Evolutionary conservation across 164 flowering plant genomes (phyloP).

Genomic region (Magnolia kwangsiensis): DNA sequence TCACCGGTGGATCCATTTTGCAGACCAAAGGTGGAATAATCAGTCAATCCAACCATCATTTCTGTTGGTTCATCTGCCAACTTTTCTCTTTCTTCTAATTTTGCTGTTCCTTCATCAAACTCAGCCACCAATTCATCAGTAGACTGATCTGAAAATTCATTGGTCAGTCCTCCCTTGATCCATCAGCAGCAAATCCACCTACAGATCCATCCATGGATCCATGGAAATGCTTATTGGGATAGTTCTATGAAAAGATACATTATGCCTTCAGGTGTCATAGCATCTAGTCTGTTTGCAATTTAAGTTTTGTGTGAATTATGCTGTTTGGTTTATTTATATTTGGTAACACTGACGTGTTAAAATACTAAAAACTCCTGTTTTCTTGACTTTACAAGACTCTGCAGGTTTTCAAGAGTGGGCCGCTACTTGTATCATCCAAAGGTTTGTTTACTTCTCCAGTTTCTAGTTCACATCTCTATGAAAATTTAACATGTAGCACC

Average conservation of each 20-base stretch:
- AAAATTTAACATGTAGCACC: not conserved
- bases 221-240: not conserved
- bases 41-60: no score
- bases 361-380: constrained; percentile 4
- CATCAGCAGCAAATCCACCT: no score
- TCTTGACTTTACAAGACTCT: not conserved
- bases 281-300: not conserved
- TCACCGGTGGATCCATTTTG: no score
- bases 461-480: not conserved
- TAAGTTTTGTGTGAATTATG: not conserved
- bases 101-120: no score
- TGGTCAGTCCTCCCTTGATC: no score
- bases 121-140: no score
- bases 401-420: constrained; percentile 83
- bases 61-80: no score
- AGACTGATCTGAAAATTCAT: no score
- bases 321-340: not conserved
- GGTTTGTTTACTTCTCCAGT: constrained; percentile 29
- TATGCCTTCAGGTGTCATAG: not conserved
- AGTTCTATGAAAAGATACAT: not conserved
- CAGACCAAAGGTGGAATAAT: no score
- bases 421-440: constrained; percentile 68
- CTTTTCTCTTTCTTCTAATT: no score
- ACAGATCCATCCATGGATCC: not conserved
- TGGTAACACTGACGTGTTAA: not conserved